A percentile compares a stretch with the other conserved stretches of the same genome.
Conservation (phyloP, 371 early-diverging fungal species). For the Mucor saturninus region DNA sequence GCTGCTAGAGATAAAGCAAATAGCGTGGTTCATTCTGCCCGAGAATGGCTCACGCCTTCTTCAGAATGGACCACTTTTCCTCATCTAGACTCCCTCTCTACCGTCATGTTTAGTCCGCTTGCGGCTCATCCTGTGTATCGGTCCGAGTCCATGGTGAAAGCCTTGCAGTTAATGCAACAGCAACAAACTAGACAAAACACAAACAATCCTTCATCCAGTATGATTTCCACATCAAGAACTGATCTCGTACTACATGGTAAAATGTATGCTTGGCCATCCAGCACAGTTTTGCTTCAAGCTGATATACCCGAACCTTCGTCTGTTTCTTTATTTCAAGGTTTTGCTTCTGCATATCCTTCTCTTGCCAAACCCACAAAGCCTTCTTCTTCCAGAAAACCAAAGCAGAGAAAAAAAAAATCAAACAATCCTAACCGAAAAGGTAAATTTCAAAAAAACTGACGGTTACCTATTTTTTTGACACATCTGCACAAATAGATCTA, state of each 20-base stretch:
- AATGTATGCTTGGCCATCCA: constrained; percentile 44
- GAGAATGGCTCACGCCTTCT: constrained; percentile 43
- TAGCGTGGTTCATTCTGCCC: constrained; percentile 37
- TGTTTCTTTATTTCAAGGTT: constrained; percentile 67
- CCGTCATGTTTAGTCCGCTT: constrained; percentile 55
- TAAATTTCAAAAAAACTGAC: not conserved
- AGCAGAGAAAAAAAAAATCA: constrained; percentile 46
- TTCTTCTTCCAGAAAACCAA: constrained; percentile 32
- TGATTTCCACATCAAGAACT: constrained; percentile 6
- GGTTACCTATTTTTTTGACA: not conserved
- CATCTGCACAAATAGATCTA: not conserved
- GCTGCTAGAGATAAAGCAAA: constrained; percentile 41
- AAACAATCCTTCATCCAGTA: constrained; percentile 13
- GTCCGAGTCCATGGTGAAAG: constrained; percentile 51
- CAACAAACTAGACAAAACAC: constrained; percentile 40
- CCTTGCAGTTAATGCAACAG: constrained; percentile 50
- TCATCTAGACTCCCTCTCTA: constrained; percentile 51
- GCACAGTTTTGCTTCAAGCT: constrained; percentile 51
- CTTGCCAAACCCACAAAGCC: constrained; percentile 30
- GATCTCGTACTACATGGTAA: constrained; percentile 37
- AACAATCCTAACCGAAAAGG: constrained; percentile 13
- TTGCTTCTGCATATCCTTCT: constrained; percentile 63
- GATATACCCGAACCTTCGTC: constrained; percentile 65
- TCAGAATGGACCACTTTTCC: constrained; percentile 41
- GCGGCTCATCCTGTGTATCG: constrained; percentile 53